phyloP scores from a whole-genome alignment of 2,329 filamentous ascomycete species.

The Phaeoacremonium minimum region DNA sequence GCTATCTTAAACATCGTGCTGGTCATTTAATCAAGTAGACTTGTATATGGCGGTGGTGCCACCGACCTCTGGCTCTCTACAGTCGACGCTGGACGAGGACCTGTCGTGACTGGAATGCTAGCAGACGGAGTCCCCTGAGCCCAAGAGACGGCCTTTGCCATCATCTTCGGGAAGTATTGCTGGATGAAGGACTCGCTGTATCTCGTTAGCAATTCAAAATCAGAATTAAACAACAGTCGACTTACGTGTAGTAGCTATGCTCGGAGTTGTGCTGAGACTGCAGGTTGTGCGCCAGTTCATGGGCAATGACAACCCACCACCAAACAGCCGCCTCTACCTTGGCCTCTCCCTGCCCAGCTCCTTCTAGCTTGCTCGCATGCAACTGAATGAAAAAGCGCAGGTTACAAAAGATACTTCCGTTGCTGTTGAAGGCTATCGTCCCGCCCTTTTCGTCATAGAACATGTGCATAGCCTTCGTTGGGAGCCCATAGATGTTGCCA shows the following conservation, averaged over 20 bases:
- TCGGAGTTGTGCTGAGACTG: constrained; percentile 72
- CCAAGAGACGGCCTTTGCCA: constrained; percentile 45
- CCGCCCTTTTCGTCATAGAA: constrained; percentile 77
- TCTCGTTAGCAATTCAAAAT: constrained; percentile 13
- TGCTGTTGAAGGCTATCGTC: constrained; percentile 89
- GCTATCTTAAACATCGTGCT: too few relatives aligned
- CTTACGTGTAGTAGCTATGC: constrained; percentile 78
- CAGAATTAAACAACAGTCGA: constrained; percentile 9
- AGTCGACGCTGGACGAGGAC: too few relatives aligned
- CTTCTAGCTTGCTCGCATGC: constrained; percentile 52
- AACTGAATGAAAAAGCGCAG: constrained; percentile 80
- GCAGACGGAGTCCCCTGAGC: constrained; percentile 5
- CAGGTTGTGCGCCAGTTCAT: constrained; percentile 93
- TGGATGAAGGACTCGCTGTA: constrained; percentile 69
- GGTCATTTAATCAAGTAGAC: too few relatives aligned
- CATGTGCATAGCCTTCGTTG: constrained; percentile 68
- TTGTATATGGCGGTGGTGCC: too few relatives aligned
- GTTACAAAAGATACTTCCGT: constrained; percentile 90
- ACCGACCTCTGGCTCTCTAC: too few relatives aligned
- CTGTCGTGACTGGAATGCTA: constrained; percentile 1
- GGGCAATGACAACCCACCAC: constrained; percentile 95
- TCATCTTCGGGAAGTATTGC: constrained; percentile 71
- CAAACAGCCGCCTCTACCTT: constrained; percentile 70
- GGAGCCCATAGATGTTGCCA: constrained; percentile 67
- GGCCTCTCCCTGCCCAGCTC: constrained; percentile 32